Conservation (phyloP, 768 basidiomycete genomes). For the Macrolepiota albuminosa region DNA sequence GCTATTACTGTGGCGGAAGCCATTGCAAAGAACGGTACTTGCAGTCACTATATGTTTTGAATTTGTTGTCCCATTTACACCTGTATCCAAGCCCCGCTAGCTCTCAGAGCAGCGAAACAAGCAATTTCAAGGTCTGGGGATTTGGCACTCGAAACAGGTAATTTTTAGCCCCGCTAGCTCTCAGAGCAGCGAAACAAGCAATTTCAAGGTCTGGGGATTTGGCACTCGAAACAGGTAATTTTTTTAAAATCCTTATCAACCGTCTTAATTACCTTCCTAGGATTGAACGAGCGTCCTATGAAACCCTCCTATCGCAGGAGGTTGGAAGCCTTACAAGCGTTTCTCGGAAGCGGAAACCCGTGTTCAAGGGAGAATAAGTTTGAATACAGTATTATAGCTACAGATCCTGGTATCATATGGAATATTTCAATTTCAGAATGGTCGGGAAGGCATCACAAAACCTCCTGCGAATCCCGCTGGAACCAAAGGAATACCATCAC, state of each 20-base stretch:
- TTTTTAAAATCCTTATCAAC: neutral
- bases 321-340: slow-evolving; percentile 79
- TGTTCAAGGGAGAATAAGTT: slow-evolving; percentile 75
- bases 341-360: slow-evolving; percentile 74
- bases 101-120: slow-evolving; percentile 83
- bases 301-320: slow-evolving; percentile 75
- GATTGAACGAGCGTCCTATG: slow-evolving; percentile 88
- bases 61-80: neutral
- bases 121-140: slow-evolving; percentile 80
- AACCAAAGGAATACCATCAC: slow-evolving; percentile 55
- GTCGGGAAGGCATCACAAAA: slow-evolving; percentile 43
- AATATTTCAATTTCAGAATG: slow-evolving; percentile 29
- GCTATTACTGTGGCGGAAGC: slow-evolving; percentile 65
- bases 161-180: slow-evolving; percentile 75
- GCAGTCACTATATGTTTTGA: neutral
- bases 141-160: slow-evolving; percentile 69
- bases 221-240: slow-evolving; percentile 62
- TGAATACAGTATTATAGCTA: slow-evolving; percentile 16
- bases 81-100: slow-evolving; percentile 62
- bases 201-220: slow-evolving; percentile 79
- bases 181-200: slow-evolving; percentile 84
- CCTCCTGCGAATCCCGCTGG: slow-evolving; percentile 48
- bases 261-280: slow-evolving; percentile 25
- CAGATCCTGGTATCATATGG: slow-evolving; percentile 11
- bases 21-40: slow-evolving; percentile 62